Percentiles rank a stretch among this genome's conserved stretches.
phyloP scores from a whole-genome alignment of 192 early-diverging fungal species.

The Endogone sp. region DNA sequence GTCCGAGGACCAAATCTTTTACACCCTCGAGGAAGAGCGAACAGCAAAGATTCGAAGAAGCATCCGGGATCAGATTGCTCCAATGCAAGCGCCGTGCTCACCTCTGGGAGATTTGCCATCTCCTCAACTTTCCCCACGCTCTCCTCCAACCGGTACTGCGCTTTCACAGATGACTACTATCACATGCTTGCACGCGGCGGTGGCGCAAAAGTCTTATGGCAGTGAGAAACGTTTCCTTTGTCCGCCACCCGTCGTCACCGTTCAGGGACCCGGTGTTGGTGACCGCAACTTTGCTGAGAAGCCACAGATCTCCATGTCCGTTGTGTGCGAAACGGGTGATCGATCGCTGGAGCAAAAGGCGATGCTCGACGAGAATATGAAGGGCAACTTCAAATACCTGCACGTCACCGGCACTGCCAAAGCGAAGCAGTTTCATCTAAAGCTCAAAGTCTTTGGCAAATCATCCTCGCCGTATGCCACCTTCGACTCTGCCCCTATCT shows the following conservation, averaged over 20 bases:
- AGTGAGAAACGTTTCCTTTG: slow-evolving; percentile 84
- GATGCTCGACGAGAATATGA: slow-evolving; percentile 44
- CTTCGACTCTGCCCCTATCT: slow-evolving; percentile 69
- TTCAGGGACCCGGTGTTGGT: slow-evolving; percentile 36
- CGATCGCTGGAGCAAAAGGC: slow-evolving; percentile 41
- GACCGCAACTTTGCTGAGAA: slow-evolving; percentile 23
- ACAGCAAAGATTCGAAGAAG: slow-evolving; percentile 42
- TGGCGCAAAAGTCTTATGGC: slow-evolving; percentile 94
- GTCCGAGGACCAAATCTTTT: slow-evolving; percentile 23
- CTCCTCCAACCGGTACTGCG: slow-evolving; percentile 3
- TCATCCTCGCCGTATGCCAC: slow-evolving; percentile 46
- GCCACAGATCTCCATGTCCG: slow-evolving; percentile 22
- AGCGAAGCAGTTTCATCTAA: slow-evolving; percentile 72
- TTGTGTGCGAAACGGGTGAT: slow-evolving; percentile 28
- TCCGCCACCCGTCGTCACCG: slow-evolving; percentile 69
- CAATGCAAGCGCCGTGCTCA: slow-evolving; percentile 15
- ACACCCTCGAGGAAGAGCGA: slow-evolving; percentile 31
- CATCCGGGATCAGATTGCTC: slow-evolving; percentile 35
- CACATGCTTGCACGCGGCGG: slow-evolving; percentile 73
- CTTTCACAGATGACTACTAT: slow-evolving; percentile 58
- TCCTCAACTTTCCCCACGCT: slow-evolving; percentile 10
- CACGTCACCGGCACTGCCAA: slow-evolving; percentile 78
- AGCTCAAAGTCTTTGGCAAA: slow-evolving; percentile 51
- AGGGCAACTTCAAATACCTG: slow-evolving; percentile 71
- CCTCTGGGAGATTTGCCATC: slow-evolving; percentile 3